Evolutionary conservation across 306 rosid genomes (phyloP).

Genomic region (Gynostemma pentaphyllum): DNA sequence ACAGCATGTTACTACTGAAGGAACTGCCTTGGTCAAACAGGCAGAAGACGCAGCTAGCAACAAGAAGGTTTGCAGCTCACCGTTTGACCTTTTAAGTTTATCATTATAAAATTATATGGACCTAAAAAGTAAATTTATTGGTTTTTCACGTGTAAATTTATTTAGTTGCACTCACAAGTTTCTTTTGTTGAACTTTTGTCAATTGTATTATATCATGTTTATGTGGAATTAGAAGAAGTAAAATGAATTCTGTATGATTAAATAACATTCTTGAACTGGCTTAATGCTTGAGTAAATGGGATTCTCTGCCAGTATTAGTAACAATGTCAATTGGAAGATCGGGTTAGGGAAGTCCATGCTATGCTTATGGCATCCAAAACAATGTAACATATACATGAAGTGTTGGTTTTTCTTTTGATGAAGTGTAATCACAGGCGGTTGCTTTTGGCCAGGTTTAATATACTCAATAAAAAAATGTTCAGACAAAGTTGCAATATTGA

Average conservation of each 20-base stretch:
- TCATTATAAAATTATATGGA: not conserved
- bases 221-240: not conserved
- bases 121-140: not conserved
- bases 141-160: not conserved
- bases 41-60: constrained; percentile 97
- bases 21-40: constrained; percentile 85
- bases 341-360: not conserved
- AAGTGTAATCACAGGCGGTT: not conserved
- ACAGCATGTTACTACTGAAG: constrained; percentile 94
- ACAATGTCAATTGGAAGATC: not conserved
- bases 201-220: not conserved
- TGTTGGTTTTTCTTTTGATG: not conserved
- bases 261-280: not conserved
- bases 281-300: not conserved
- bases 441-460: not conserved
- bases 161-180: not conserved
- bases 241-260: not conserved
- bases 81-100: constrained; percentile 5
- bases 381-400: not conserved
- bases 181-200: not conserved
- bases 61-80: constrained; percentile 50
- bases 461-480: not conserved
- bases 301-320: not conserved
- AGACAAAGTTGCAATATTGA: not conserved
- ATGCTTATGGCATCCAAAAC: not conserved